Conservation (phyloP, 208 protist species). For the Naegleria fowleri region DNA sequence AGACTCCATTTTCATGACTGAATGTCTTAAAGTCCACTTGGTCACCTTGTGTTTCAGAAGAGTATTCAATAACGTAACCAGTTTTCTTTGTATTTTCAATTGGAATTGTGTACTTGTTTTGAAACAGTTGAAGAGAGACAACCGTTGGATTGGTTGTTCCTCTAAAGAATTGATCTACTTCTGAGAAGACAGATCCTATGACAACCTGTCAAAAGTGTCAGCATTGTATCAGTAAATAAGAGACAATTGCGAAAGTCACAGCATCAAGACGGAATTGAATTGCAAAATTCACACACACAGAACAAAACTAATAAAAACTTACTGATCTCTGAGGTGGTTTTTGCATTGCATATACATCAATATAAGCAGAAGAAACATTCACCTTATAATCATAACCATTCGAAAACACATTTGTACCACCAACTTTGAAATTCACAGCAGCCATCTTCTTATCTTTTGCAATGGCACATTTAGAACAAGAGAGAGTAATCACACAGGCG, state of each 20-base stretch:
- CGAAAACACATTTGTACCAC: background rate
- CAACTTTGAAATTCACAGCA: background rate
- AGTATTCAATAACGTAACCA: background rate
- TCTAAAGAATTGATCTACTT: background rate
- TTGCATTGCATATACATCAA: background rate
- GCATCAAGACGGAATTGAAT: too few relatives aligned
- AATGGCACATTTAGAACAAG: background rate
- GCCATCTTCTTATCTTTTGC: background rate
- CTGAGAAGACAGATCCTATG: background rate
- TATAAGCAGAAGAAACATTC: background rate
- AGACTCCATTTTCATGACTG: background rate
- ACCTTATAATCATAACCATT: background rate
- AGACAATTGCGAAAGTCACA: too few relatives aligned
- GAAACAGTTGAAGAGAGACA: background rate
- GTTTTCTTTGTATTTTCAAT: background rate
- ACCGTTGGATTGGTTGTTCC: background rate
- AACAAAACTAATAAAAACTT: background rate
- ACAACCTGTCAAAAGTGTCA: background rate
- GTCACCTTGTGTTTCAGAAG: background rate
- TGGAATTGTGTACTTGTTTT: background rate
- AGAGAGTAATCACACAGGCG: background rate
- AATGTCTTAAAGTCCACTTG: background rate
- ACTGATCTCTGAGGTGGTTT: background rate
- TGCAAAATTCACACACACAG: too few relatives aligned
- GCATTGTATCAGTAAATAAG: too few relatives aligned